Percentiles rank a stretch among this genome's conserved stretches.
Evolutionary conservation across 179 eudicot species (phyloP).

Genomic region (Silene vulgaris): DNA sequence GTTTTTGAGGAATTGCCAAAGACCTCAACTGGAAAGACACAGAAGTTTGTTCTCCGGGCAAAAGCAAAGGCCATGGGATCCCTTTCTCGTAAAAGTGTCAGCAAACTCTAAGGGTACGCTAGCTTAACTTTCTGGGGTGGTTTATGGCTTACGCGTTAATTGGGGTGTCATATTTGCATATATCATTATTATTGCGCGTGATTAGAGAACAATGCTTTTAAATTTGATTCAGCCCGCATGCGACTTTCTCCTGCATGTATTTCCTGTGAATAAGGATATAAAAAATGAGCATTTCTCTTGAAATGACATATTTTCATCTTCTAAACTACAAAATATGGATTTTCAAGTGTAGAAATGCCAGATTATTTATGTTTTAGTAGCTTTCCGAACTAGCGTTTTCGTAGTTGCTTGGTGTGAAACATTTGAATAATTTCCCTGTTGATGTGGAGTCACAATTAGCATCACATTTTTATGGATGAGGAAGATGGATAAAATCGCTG

Average conservation of each 20-base stretch:
- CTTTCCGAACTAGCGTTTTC: no score
- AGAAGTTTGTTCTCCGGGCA: slow-evolving; percentile 63
- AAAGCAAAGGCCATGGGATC: slow-evolving; percentile 74
- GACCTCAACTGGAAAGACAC: slow-evolving; percentile 78
- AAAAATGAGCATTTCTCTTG: no score
- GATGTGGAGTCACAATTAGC: no score
- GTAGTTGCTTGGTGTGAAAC: no score
- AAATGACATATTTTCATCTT: no score
- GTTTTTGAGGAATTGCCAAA: slow-evolving; percentile 70
- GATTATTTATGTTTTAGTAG: no score
- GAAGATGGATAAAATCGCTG: no score
- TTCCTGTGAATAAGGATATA: neutral
- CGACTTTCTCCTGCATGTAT: neutral
- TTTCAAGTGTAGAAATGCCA: no score
- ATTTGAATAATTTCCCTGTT: no score
- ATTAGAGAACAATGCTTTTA: neutral
- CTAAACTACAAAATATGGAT: no score
- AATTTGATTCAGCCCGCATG: neutral
- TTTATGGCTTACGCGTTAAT: neutral
- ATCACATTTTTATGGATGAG: no score
- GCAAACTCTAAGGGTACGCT: slow-evolving; percentile 39
- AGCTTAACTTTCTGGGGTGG: neutral
- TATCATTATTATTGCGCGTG: neutral
- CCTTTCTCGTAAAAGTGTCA: slow-evolving; percentile 37
- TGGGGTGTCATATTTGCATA: slow-evolving; percentile 9